Base-by-base conservation (phyloP, 176 grass and related monocot genomes). In the Aechmea fasciata region DNA sequence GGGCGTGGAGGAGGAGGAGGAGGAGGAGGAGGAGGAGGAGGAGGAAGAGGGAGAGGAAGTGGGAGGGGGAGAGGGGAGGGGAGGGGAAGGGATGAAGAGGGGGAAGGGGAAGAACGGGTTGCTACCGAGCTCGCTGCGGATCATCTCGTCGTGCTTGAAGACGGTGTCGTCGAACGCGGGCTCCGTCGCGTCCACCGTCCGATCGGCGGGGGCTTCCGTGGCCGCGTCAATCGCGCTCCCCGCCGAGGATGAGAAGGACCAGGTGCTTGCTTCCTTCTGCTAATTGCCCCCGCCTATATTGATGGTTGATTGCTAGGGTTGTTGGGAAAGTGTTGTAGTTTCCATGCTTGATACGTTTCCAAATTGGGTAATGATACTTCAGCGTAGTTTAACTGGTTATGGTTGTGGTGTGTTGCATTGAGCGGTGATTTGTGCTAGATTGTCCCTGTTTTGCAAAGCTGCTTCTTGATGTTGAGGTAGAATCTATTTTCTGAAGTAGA, bases 91-190 rank as follows among this genome's bases (percentile, higher is more conserved):
- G 89, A 88, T 75, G 89, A 83, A 70, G 73, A 80, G 82, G 55
- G 84, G 84, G 64, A 83, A 82, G 63, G 90, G 73, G 57, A 89
- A 75, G 79, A 99, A 99, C 80, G 90, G 95, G 49, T 65, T 99
- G 76, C 84, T 99, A 51, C 95, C 95, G 67, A 87, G 79, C 80
- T 99, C 95, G 74, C 77, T 99, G 79, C 84, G 95, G 82, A 99
- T 99, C 75, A 90, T 99, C 62, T 99, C 95, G 47, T 94, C 95
- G 20, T 99, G 90, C 82, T 85, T 99, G 68, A 99, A 94, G 95
- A 94, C 95, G 70, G 95, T 99, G 9, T 91, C 95, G 2, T 94
- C 87, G 49, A 99, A 99, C 84, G 95, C 90, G 11, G 90, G 95
- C 48, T 84, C 95, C 49, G 95, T 99, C 50, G 95, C 90, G 53